Evolutionary conservation across 73 alveolate genomes (phyloP).

Genomic region (Paramecium primaurelia): DNA sequence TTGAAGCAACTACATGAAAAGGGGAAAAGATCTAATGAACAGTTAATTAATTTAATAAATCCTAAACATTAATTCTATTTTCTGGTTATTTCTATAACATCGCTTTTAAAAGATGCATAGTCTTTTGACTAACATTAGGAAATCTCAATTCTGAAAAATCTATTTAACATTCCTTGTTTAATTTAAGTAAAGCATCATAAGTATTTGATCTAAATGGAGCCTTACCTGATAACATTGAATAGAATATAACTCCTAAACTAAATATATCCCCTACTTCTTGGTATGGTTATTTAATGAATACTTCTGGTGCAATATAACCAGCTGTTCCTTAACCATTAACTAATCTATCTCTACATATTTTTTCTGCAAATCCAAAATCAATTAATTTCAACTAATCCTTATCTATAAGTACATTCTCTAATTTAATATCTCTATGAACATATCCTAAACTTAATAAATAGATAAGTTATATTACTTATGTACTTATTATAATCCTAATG

Average conservation of each 20-base stretch:
- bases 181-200: slow-evolving; percentile 27
- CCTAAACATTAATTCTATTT: not conserved
- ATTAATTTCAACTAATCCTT: slow-evolving; percentile 68
- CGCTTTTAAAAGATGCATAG: not conserved
- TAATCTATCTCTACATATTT: not conserved
- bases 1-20: not conserved
- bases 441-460: not conserved
- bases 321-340: slow-evolving; percentile 61
- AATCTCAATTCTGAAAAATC: not conserved
- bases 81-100: not conserved
- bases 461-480: not conserved
- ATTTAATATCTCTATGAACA: slow-evolving; percentile 58
- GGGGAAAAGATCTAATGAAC: not conserved
- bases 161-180: slow-evolving; percentile 36
- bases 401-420: slow-evolving; percentile 58
- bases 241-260: slow-evolving; percentile 69
- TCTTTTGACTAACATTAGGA: not conserved
- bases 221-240: slow-evolving; percentile 61
- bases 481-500: not conserved
- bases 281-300: slow-evolving; percentile 66
- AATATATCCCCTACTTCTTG: slow-evolving; percentile 69
- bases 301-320: slow-evolving; percentile 79
- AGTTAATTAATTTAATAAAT: not conserved
- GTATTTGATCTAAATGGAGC: slow-evolving; percentile 35
- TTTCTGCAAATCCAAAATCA: slow-evolving; percentile 75